Conservation (phyloP, 352 stramenopile genomes). For the Peronospora destructor region DNA sequence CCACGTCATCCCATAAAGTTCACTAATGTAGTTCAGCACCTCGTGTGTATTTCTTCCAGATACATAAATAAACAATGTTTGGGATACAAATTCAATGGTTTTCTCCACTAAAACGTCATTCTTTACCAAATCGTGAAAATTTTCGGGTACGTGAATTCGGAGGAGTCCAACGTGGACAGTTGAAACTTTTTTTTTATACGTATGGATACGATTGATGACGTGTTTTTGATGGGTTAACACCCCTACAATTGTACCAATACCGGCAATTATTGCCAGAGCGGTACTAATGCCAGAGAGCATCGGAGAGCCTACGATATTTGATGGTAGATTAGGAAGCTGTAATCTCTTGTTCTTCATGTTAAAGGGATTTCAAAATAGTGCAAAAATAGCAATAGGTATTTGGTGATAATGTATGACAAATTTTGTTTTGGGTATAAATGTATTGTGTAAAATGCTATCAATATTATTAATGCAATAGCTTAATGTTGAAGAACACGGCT, state of each 20-base stretch:
- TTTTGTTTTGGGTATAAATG: no score
- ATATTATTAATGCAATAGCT: no score
- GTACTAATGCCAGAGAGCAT: constrained; percentile 34
- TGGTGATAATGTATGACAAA: no score
- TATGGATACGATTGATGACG: constrained; percentile 1
- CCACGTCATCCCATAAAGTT: constrained; percentile 71
- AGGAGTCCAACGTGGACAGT: constrained; percentile 44
- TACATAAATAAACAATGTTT: constrained; percentile 59
- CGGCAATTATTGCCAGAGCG: constrained; percentile 33
- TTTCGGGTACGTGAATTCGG: constrained; percentile 48
- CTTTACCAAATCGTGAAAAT: constrained; percentile 54
- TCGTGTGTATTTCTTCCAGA: constrained; percentile 46
- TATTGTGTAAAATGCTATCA: no score
- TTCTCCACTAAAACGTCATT: constrained; percentile 77
- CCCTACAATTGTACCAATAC: constrained; percentile 40
- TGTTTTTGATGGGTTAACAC: constrained; percentile 42
- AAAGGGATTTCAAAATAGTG: no score
- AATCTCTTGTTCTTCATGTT: constrained; percentile 37
- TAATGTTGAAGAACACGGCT: no score
- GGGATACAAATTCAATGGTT: constrained; percentile 33
- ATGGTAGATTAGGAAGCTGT: constrained; percentile 38
- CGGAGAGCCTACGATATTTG: constrained; percentile 8
- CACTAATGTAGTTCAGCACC: constrained; percentile 69
- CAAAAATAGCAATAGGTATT: no score
- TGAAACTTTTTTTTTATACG: not conserved